Evolutionary conservation across 2,329 filamentous ascomycete species (phyloP).

Genomic region (Westerdykella ornata): DNA sequence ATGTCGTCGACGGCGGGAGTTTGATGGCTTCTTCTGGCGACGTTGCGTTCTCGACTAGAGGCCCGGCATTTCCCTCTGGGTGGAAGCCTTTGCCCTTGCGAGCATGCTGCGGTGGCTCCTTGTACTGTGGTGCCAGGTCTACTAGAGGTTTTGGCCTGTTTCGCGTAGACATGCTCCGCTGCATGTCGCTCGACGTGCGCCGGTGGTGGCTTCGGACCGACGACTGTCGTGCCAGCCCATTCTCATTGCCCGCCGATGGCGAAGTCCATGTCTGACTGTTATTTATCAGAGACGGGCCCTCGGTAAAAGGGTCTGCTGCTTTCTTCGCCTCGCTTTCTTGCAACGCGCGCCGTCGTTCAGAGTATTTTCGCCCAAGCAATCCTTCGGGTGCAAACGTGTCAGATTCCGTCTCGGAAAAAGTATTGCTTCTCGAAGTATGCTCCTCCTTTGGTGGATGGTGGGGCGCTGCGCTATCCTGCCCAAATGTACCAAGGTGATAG

Average conservation of each 20-base stretch:
- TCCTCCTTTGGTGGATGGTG: background rate
- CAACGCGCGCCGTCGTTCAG: constrained; percentile 39
- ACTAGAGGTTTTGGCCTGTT: constrained; percentile 56
- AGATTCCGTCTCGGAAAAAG: constrained; percentile 18
- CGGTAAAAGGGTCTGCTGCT: constrained; percentile 45
- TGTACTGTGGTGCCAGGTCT: constrained; percentile 59
- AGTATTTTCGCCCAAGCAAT: constrained; percentile 47
- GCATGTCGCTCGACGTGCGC: constrained; percentile 35
- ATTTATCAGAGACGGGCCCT: constrained; percentile 54
- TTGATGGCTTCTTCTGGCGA: constrained; percentile 40
- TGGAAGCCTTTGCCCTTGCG: constrained; percentile 48
- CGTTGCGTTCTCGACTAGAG: constrained; percentile 43
- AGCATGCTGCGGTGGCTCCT: constrained; percentile 55
- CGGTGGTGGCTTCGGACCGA: constrained; percentile 30
- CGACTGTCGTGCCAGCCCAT: constrained; percentile 24
- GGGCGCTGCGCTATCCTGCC: constrained; percentile 7
- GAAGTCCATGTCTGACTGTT: constrained; percentile 21
- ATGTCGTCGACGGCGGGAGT: constrained; percentile 41
- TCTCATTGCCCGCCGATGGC: constrained; percentile 17
- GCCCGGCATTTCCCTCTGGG: constrained; percentile 34
- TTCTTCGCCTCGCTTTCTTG: constrained; percentile 35
- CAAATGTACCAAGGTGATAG: constrained; percentile 13
- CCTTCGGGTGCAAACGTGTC: constrained; percentile 44
- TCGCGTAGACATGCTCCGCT: constrained; percentile 43
- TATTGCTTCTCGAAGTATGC: too few species aligned